Base-by-base conservation (phyloP, 495 filamentous ascomycete genomes). In the Podospora conica region DNA sequence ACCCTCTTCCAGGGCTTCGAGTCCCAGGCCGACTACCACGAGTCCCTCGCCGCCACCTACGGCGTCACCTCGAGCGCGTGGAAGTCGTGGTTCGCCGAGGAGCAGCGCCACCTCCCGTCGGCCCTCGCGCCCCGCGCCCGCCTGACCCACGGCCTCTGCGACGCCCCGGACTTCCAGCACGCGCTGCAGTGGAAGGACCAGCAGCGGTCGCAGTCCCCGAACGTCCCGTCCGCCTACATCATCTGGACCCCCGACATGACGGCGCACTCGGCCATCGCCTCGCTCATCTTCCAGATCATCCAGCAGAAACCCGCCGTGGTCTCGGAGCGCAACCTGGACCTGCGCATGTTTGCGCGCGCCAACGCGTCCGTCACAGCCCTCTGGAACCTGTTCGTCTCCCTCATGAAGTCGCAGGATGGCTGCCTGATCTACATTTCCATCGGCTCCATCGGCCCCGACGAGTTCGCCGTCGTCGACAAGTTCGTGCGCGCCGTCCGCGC, bases 121-220 rank as follows among this genome's bases (percentile, higher is more conserved):
- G n/a, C n/a, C 25, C 48, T 61, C 3, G 29, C 61, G 7, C 33
- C 61, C 7, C 11, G 21, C 8, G 58, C 65, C 1, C 57, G 65
- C 0, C 61, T 70, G 8, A 64, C 57, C 18, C 68, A 67, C 3
- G 68, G 65, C 3, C 56, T 67, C 1, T 70, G 68, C 58, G 68
- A 70, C 60, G 68, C 68, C 20, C 68, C 68, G 9, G 68, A 70
- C 55, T 59, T 63, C 28, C 65, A 70, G 61, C 68, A 70, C 62
- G 65, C 65, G 15, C 40, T 70, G 58, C 68, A 70, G 28, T 70
- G 68, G 68, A 27, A 48, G 11, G 65, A 56, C 2, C 65, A 70
- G 53, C 61, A 64, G 54, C 40, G 28, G 3, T 10, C 28, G 0
- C n/a, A 61, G 18, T 61, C 40, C 7, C 65, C 68, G 2, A 12